Base-by-base conservation (phyloP, 2,329 filamentous ascomycete species). In the Thelonectria discophora region DNA sequence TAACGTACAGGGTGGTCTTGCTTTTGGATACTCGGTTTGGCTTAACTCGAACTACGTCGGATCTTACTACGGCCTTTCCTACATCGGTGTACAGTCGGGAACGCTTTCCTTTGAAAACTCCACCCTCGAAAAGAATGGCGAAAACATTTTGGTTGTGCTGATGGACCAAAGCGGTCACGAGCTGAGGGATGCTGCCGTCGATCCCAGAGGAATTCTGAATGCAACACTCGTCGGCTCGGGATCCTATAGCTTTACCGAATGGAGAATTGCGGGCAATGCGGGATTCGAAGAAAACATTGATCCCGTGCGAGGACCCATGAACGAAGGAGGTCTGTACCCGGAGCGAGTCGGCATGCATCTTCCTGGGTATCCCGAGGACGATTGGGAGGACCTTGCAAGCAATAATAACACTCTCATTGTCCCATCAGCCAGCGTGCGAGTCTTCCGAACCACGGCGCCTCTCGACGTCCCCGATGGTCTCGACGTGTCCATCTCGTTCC, bases 81-180 rank as follows among this genome's bases (percentile, higher is more conserved):
- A 79, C 4, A 57, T 75, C 3, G 74, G 74, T 1, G 66, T 72
- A 3, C 75, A 77, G 3, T 77, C 75, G 2, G 68, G 76, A 3
- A 78, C 79, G 0, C 77, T 88, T 18, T 80, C 81, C 0, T 87
- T 88, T 69, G 70, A 76, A 43, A 84, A 84, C 49, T 78, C 78
- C 3, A 82, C 80, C 2, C 65, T 86, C 0, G 73, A 75, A 40
- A 65, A 73, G 1, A 74, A 76, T 0, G 70, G 66, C 1, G 65
- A 78, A 0, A 85, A 86, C 58, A 72, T 83, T 2, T 76, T 88
- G 6, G 79, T 87, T n/a, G 74, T 88, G 3, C 76, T 88, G 21
- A 83, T 86, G 72, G 84, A 89, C 67, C 82, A 88, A 74, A 86
- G 83, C 17, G 86, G 86, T 10, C 84, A 88, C 68, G 86, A 87